Base-by-base conservation (phyloP, 2,329 filamentous ascomycete genomes). In the Diaporthe vexans region DNA sequence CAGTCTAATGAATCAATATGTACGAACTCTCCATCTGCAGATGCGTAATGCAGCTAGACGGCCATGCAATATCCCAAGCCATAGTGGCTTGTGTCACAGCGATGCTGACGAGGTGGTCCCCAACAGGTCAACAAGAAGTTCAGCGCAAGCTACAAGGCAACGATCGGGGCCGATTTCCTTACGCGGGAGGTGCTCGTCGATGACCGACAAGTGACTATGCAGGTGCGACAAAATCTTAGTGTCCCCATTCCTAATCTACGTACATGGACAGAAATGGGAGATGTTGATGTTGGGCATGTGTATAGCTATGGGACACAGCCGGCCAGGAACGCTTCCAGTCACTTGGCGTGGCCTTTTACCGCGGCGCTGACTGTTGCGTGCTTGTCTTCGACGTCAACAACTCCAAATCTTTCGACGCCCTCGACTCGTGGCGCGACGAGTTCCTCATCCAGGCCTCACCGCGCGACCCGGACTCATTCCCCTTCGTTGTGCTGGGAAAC, bases 1-100 rank as follows among this genome's bases (percentile, higher is more conserved):
- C 76, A 98, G 95, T 86, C 92, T 99, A 91, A 99, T 99, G 97
- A 99, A 99, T 88, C 97, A 99, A 98, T 99, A 98, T 94, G 97
- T 98, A 92, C 84, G 94, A 63, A 21, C 26, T 80, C 73, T 63
- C 73, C 77, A 76, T 67, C 71, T 43, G 43, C 71, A 72, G 74
- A 72, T 54, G 48, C 67, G 48, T 24, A 37, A 48, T 40, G 57
- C 56, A 68, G 63, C 63, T 51, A 13, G n/a, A 48, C n/a, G 19
- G 17, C 33, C 33, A 51, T 68, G 46, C 63, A 68, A n/a, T 13
- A 68, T 46, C n/a, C 46, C 33, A 26, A 48, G 8, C 33, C 21
- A 17, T 13, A 19, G 33, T 35, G 21, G 7, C 33, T 4, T 48
- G 56, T 43, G 43, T 24, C 21, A 24, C n/a, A 48, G 40, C 46